phyloP scores from a whole-genome alignment of 257 asterid species.

The Lycium barbarum region DNA sequence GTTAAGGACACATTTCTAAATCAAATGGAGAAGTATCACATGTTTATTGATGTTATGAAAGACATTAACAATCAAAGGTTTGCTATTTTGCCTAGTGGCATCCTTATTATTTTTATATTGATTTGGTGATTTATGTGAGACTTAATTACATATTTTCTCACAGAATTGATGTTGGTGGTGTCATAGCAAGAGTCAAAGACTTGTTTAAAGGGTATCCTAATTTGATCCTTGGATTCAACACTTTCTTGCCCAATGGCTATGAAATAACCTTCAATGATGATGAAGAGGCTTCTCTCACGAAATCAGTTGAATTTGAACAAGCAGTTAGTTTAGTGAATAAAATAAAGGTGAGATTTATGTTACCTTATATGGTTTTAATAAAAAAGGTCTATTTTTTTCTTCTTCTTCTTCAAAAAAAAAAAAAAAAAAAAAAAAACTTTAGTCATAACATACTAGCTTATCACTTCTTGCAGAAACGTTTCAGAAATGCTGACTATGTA shows the following conservation, averaged over 20 bases:
- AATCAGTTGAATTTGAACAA: conserved; percentile 93
- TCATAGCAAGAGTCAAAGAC: conserved; percentile 91
- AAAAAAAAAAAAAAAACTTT: not conserved
- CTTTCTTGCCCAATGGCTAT: conserved; percentile 97
- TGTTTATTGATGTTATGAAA: conserved; percentile 74
- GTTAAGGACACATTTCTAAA: conserved; percentile 71
- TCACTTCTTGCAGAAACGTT: conserved; percentile 76
- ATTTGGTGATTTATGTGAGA: conserved; percentile 22
- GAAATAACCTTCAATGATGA: conserved; percentile 90
- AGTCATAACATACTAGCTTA: conserved; percentile 10
- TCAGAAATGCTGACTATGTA: conserved; percentile 87
- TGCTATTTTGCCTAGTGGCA: conserved; percentile 21
- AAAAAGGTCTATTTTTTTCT: conserved; percentile 13
- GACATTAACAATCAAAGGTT: conserved; percentile 82
- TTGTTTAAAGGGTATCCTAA: conserved; percentile 91
- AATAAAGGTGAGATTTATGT: conserved; percentile 70
- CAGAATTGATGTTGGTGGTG: conserved; percentile 96
- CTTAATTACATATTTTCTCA: conserved; percentile 35
- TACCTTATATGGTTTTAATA: not conserved
- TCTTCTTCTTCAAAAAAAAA: not conserved
- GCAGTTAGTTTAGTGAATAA: conserved; percentile 96
- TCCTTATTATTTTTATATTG: conserved; percentile 11
- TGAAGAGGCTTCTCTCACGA: conserved; percentile 88
- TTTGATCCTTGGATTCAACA: conserved; percentile 93
- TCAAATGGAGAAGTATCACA: conserved; percentile 63